Evolutionary conservation across 2,329 filamentous ascomycete genomes (phyloP), one percentile per base, ranked within the genome.

Genomic region (Alternaria rosae): DNA sequence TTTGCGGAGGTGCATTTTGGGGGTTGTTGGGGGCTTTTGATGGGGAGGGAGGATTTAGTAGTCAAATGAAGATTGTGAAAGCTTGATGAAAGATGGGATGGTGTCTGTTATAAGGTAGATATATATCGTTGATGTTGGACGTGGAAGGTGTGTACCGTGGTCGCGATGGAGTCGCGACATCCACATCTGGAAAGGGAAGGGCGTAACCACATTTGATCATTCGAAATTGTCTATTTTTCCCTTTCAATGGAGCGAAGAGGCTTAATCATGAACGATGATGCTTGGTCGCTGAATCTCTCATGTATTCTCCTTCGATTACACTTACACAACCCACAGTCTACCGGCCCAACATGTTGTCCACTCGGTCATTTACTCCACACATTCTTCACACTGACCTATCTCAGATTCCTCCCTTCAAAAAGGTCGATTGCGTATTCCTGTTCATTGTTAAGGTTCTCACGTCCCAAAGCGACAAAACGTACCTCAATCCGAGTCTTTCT

Each of bases 1-100:
- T 6, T 35, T 65, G 25, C 62, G 55, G 47, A 66, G 38, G 6
- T 55, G 59, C 65, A 66, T 68, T 13, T 30, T 48, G 20, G 42
- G 23, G 1, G 9, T 11, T 23, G 0, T 7, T n/a, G 7, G 4
- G 26, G 11, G 15, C 10, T 25, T 6, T 45, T n/a, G 23, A n/a
- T n/a, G 20, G 13, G 5, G 3, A 12, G 20, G 5, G 30, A 6
- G 11, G 5, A 11, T 32, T 38, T 9, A 3, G 8, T 3, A 2
- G 9, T 38, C 15, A 2, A 23, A 20, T 7, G 13, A 3, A 17
- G 1, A 25, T 0, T 12, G 13, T 17, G 3, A 6, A 23, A 12
- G 20, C 12, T n/a, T 1, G 28, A 9, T 10, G 6, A 30, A 12
- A 11, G 4, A 9, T 10, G 1, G 6, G 3, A 32, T 3, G 0